A percentile compares a stretch with the other conserved stretches of the same genome.
Evolutionary conservation across 768 basidiomycete species (phyloP).

Genomic region (Phaeolepiota aurea): DNA sequence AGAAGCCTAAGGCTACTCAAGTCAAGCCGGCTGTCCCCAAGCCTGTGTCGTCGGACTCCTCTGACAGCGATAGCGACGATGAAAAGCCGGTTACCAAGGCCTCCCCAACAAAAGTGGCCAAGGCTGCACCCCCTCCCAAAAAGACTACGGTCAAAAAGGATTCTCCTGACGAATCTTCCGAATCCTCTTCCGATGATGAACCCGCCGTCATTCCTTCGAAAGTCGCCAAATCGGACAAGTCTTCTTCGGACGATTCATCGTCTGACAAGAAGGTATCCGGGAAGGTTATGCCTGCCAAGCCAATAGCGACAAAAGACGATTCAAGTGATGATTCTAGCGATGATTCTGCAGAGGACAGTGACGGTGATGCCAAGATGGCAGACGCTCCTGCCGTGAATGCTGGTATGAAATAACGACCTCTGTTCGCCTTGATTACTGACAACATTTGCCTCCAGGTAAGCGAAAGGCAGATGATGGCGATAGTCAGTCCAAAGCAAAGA

Average conservation of each 20-base stretch:
- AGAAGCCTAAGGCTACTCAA: constrained; percentile 48
- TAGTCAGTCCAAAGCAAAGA: constrained; percentile 58
- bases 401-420: constrained; percentile 21
- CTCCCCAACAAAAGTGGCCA: constrained; percentile 7
- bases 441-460: constrained; percentile 38
- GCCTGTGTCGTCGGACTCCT: constrained; percentile 21
- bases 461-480: constrained; percentile 61
- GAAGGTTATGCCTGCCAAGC: not conserved
- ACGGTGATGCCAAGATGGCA: constrained; percentile 54
- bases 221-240: constrained; percentile 11
- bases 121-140: constrained; percentile 4
- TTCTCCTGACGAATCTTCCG: constrained; percentile 4
- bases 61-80: constrained; percentile 26
- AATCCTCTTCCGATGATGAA: constrained; percentile 14
- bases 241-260: constrained; percentile 13
- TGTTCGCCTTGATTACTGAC: constrained; percentile 3
- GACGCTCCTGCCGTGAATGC: constrained; percentile 30
- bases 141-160: constrained; percentile 8
- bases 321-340: constrained; percentile 13
- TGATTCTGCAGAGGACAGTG: constrained; percentile 26
- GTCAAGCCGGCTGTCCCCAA: constrained; percentile 30
- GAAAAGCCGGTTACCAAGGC: constrained; percentile 18
- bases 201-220: constrained; percentile 10
- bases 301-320: not conserved
- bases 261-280: constrained; percentile 10